A percentile compares a stretch with the other conserved stretches of the same genome.
Evolutionary conservation across 164 flowering plant species (phyloP).

Genomic region (grape (Vitis vinifera)): ASM3070453v1 NC_081822.1:35247501-35248000

Average conservation of each 20-base stretch:
- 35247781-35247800: slow-evolving; percentile 44
- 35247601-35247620: slow-evolving; percentile 16
- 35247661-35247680: slow-evolving; percentile 28
- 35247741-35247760: slow-evolving; percentile 64
- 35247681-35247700: slow-evolving; percentile 53
- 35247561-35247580: no score
- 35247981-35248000: slow-evolving; percentile 52
- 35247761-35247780: slow-evolving; percentile 32
- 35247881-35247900: no score
- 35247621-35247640: slow-evolving; percentile 47
- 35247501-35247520: slow-evolving; percentile 11
- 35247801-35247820: slow-evolving; percentile 59
- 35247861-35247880: no score
- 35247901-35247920: no score
- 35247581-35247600: no score
- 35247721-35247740: slow-evolving; percentile 32
- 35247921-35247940: slow-evolving; percentile 39
- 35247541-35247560: no score
- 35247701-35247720: slow-evolving; percentile 38
- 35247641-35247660: slow-evolving; percentile 43
- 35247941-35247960: slow-evolving; percentile 46
- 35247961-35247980: slow-evolving; percentile 59
- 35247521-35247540: no score
- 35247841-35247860: no score
- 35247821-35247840: slow-evolving; percentile 13